phyloP scores from a whole-genome alignment of 1,284 basidiomycete genomes.

The Boletus mariae region DNA sequence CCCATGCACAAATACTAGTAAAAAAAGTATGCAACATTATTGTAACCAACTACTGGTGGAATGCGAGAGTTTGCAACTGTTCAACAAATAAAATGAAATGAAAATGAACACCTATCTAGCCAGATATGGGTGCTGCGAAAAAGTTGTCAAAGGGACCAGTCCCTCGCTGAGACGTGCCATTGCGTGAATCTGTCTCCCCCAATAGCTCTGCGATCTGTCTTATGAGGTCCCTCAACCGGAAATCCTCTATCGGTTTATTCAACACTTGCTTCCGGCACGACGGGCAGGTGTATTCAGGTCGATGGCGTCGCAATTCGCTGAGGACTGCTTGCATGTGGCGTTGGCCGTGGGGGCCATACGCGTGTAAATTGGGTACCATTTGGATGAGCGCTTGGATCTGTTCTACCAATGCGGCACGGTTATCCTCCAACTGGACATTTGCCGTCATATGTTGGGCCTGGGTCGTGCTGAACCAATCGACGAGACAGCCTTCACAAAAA shows the following conservation, averaged over 20 bases:
- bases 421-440: conserved; percentile 45
- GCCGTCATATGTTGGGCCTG: conserved; percentile 45
- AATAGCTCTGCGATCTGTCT: conserved; percentile 42
- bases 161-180: conserved; percentile 24
- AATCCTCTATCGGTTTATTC: conserved; percentile 54
- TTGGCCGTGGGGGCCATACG: conserved; percentile 20
- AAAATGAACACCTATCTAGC: not conserved
- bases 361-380: conserved; percentile 28
- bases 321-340: conserved; percentile 21
- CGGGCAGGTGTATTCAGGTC: conserved; percentile 62
- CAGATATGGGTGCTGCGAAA: conserved; percentile 34
- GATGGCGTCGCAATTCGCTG: conserved; percentile 24
- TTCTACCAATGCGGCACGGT: conserved; percentile 14
- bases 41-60: not conserved
- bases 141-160: conserved; percentile 50
- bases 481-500: conserved; percentile 61
- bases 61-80: not conserved
- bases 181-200: conserved; percentile 43
- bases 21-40: not conserved
- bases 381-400: conserved; percentile 25
- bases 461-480: conserved; percentile 61
- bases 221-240: conserved; percentile 54
- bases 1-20: not conserved
- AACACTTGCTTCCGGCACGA: conserved; percentile 52
- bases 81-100: not conserved